phyloP scores from a whole-genome alignment of 257 asterid species.

The Osmanthus fragrans region DNA sequence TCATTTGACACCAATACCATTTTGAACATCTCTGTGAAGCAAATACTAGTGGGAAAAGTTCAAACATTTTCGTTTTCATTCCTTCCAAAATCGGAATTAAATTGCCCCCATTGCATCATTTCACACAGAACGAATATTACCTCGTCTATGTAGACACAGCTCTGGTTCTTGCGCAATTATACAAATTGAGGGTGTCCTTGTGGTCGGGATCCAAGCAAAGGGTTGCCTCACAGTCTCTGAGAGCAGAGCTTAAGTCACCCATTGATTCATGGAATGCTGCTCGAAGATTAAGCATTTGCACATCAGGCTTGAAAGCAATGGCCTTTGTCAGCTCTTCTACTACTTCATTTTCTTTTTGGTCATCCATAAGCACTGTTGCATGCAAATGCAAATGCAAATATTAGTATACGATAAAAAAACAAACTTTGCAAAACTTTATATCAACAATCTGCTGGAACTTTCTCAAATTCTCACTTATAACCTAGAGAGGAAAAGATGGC shows the following conservation, averaged over 20 bases:
- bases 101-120: not conserved
- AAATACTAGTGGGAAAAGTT: not conserved
- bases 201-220: conserved; percentile 63
- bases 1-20: not conserved
- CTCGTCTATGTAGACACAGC: conserved; percentile 15
- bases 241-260: conserved; percentile 46
- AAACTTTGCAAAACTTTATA: not conserved
- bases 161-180: conserved; percentile 41
- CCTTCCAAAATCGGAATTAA: not conserved
- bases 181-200: conserved; percentile 57
- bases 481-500: not conserved
- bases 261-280: conserved; percentile 65
- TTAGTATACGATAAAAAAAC: conserved; percentile 13
- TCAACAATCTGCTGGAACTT: not conserved
- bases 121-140: not conserved
- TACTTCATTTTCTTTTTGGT: conserved; percentile 53
- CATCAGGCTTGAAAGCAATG: conserved; percentile 54
- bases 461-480: not conserved
- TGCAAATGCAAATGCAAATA: conserved; percentile 8
- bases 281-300: conserved; percentile 61
- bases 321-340: conserved; percentile 55
- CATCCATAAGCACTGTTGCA: conserved; percentile 61
- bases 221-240: conserved; percentile 58
- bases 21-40: not conserved
- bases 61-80: not conserved